Conservation (phyloP, 1,284 basidiomycete genomes). For the Agaricales sp. region DNA sequence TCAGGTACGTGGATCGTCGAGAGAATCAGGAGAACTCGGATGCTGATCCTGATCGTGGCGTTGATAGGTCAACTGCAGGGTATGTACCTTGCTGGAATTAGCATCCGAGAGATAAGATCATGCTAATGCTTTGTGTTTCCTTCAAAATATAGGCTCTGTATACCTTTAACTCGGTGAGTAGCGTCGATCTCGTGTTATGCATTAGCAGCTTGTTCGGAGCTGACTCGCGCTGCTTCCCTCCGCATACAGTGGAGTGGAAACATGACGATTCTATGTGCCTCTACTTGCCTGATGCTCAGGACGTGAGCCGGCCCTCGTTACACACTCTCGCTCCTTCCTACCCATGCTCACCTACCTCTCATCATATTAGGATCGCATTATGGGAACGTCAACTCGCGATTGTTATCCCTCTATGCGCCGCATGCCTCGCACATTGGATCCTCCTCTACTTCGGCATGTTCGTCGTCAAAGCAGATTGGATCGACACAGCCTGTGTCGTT, state of each 20-base stretch:
- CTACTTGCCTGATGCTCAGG: conserved; percentile 60
- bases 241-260: conserved; percentile 56
- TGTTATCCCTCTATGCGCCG: conserved; percentile 35
- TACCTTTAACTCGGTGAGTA: conserved; percentile 53
- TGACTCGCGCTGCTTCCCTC: too few relatives aligned
- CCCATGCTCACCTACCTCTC: not conserved
- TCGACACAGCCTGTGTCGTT: conserved; percentile 33
- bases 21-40: too few relatives aligned
- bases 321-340: not conserved
- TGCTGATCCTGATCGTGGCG: not conserved
- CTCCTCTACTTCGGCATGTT: conserved; percentile 62
- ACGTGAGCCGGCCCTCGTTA: conserved; percentile 31
- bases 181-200: not conserved
- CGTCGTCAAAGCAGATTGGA: conserved; percentile 46
- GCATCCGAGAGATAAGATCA: not conserved
- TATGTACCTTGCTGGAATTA: conserved; percentile 19
- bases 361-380: conserved; percentile 42
- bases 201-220: too few relatives aligned
- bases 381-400: conserved; percentile 51
- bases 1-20: conserved; percentile 34
- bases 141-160: conserved; percentile 37
- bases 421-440: conserved; percentile 55
- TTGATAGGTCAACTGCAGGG: conserved; percentile 49
- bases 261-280: conserved; percentile 51
- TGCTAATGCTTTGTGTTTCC: too few relatives aligned